phyloP scores from a whole-genome alignment of 2,329 filamentous ascomycete genomes.

The Nothopassalora personata region DNA sequence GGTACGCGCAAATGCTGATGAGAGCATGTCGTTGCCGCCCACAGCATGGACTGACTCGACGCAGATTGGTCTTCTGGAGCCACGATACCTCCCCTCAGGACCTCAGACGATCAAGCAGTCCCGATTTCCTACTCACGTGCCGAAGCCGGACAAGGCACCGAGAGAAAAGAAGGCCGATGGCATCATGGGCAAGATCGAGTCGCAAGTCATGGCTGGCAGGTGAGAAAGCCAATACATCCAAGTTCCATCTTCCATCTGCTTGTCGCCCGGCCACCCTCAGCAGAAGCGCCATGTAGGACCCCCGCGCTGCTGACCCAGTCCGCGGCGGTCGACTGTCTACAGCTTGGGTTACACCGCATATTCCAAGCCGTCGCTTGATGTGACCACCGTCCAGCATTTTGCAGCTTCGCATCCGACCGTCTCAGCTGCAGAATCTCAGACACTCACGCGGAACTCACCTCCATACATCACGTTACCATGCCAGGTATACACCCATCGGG shows the following conservation, averaged over 20 bases:
- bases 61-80: constrained; percentile 42
- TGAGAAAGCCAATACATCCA: constrained; percentile 14
- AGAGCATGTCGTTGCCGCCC: neutral
- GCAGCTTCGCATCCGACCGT: too few species aligned
- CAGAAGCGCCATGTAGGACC: too few species aligned
- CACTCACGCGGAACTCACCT: too few species aligned
- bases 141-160: constrained; percentile 7
- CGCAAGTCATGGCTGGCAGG: neutral
- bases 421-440: neutral
- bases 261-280: too few species aligned
- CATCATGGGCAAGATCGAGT: constrained; percentile 8
- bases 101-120: constrained; percentile 29
- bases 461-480: too few species aligned
- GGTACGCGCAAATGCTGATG: constrained; percentile 45
- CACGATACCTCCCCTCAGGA: constrained; percentile 34
- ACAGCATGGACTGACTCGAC: neutral
- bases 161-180: constrained; percentile 1
- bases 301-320: too few species aligned
- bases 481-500: too few species aligned
- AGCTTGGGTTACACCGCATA: too few species aligned
- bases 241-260: too few species aligned
- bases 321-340: too few species aligned
- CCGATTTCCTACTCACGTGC: constrained; percentile 29
- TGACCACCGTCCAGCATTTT: too few species aligned
- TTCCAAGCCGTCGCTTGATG: too few species aligned